Conservation (phyloP, 75 land plant genomes). For the Larix kaempferi region DNA sequence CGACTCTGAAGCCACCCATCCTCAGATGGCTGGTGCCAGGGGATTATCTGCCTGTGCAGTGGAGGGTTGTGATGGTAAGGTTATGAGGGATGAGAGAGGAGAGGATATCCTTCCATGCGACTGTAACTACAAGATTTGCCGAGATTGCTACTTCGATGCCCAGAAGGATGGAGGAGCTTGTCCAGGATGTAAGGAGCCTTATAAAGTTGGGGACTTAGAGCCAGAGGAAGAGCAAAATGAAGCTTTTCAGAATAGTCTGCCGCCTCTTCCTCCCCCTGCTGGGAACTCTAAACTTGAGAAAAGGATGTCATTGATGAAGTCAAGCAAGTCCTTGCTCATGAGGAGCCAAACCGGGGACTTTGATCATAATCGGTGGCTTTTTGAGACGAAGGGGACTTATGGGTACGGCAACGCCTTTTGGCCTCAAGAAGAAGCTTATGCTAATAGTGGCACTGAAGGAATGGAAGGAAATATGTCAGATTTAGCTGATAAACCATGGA, state of each 20-base stretch:
- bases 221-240: conserved; percentile 34
- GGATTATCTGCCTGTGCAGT: conserved; percentile 61
- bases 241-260: conserved; percentile 19
- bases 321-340: conserved; percentile 48
- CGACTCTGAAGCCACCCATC: conserved; percentile 64
- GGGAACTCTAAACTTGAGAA: conserved; percentile 49
- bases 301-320: conserved; percentile 68
- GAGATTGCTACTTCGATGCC: conserved; percentile 75
- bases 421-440: conserved; percentile 39
- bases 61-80: conserved; percentile 74
- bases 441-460: conserved; percentile 15
- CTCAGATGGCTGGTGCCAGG: conserved; percentile 79
- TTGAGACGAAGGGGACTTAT: conserved; percentile 81
- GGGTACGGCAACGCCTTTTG: conserved; percentile 81
- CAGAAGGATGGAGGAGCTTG: conserved; percentile 57
- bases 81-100: conserved; percentile 79
- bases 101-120: conserved; percentile 80
- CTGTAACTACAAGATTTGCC: conserved; percentile 73
- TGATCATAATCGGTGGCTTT: conserved; percentile 80
- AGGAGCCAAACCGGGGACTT: conserved; percentile 56
- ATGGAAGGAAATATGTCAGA: conserved; percentile 29
- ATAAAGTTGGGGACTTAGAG: conserved; percentile 42
- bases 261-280: conserved; percentile 27
- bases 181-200: conserved; percentile 80
- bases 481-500: conserved; percentile 54